Conservation (phyloP, 2,329 filamentous ascomycete species). For the Phialophora expanda region DNA sequence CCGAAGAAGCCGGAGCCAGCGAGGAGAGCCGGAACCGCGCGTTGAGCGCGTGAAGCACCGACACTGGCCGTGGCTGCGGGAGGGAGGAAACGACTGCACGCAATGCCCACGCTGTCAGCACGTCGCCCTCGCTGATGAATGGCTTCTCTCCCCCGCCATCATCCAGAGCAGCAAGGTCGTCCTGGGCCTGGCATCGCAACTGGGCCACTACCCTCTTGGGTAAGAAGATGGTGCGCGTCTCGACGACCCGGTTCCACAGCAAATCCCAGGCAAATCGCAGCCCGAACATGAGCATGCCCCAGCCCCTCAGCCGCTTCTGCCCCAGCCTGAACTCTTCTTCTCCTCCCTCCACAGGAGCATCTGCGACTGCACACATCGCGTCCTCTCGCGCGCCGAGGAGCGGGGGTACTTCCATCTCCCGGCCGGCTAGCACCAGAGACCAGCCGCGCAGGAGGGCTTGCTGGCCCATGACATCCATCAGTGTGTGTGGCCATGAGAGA, state of each 20-base stretch:
- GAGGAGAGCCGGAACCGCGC: conserved; percentile 3
- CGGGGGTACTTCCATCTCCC: conserved; percentile 5
- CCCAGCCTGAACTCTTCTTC: conserved; percentile 3
- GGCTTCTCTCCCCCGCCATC: neutral
- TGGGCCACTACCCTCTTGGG: conserved; percentile 3
- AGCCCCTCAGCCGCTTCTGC: conserved; percentile 4
- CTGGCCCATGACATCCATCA: conserved; percentile 9
- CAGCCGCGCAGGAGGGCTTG: conserved; percentile 2
- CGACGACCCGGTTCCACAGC: conserved; percentile 11
- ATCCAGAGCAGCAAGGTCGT: neutral
- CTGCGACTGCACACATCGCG: neutral
- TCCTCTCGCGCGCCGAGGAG: conserved; percentile 3
- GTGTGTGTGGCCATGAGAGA: conserved; percentile 7
- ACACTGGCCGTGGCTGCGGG: conserved; percentile 8
- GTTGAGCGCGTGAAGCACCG: conserved; percentile 12
- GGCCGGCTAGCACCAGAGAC: conserved; percentile 9
- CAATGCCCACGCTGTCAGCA: conserved; percentile 2
- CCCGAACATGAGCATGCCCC: conserved; percentile 6
- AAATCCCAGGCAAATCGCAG: conserved; percentile 5
- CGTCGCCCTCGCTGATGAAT: conserved; percentile 13
- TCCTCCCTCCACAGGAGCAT: neutral
- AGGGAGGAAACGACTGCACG: neutral
- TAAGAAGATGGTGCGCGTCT: conserved; percentile 1
- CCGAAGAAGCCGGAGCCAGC: neutral
- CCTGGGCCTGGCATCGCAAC: conserved; percentile 3